A percentile compares a stretch with the other conserved stretches of the same genome.
These are phyloP conservation scores for Gnomoniopsis sp. DNA, from an alignment of 2,329 filamentous ascomycete genomes.

Conservation along the genomic window DNA sequence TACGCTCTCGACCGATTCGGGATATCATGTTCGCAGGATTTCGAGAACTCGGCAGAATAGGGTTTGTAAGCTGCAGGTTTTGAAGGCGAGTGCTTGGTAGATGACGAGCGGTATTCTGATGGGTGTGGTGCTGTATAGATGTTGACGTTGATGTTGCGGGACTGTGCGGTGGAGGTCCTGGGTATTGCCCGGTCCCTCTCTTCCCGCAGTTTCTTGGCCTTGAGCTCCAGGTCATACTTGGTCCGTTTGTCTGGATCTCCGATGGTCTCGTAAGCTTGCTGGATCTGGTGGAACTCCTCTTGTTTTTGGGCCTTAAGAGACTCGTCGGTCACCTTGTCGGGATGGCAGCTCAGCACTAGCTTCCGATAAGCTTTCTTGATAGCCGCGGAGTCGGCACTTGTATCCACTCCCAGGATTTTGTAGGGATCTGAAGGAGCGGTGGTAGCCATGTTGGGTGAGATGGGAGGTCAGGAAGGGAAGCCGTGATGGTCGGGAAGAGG, in stretches of 20 bases:
- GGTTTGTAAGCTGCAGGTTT: slow-evolving; percentile 30
- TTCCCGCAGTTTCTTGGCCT: slow-evolving; percentile 62
- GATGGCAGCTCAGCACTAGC: slow-evolving; percentile 82
- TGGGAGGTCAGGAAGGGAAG: not conserved
- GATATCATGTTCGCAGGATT: slow-evolving; percentile 49
- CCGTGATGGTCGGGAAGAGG: slow-evolving; percentile 12
- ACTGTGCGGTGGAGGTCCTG: slow-evolving; percentile 37
- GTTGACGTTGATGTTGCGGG: slow-evolving; percentile 37
- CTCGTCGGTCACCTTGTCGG: slow-evolving; percentile 83
- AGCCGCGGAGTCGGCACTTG: slow-evolving; percentile 64
- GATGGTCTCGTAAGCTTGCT: slow-evolving; percentile 88
- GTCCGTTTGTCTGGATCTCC: slow-evolving; percentile 69
- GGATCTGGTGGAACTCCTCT: slow-evolving; percentile 87
- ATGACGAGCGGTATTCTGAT: slow-evolving; percentile 28
- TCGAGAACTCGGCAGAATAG: slow-evolving; percentile 25
- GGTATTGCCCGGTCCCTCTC: slow-evolving; percentile 41
- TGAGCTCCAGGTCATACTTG: slow-evolving; percentile 75
- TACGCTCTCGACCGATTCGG: slow-evolving; percentile 30
- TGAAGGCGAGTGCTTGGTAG: slow-evolving; percentile 24
- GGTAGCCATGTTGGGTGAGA: slow-evolving; percentile 37
- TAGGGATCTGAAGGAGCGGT: slow-evolving; percentile 72
- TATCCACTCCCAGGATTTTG: slow-evolving; percentile 68
- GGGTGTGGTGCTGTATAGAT: slow-evolving; percentile 50
- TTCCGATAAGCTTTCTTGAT: slow-evolving; percentile 83
- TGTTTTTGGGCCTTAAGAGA: slow-evolving; percentile 73